phyloP scores from a whole-genome alignment of 192 early-diverging fungal genomes.

The Backusella australiensis region DNA sequence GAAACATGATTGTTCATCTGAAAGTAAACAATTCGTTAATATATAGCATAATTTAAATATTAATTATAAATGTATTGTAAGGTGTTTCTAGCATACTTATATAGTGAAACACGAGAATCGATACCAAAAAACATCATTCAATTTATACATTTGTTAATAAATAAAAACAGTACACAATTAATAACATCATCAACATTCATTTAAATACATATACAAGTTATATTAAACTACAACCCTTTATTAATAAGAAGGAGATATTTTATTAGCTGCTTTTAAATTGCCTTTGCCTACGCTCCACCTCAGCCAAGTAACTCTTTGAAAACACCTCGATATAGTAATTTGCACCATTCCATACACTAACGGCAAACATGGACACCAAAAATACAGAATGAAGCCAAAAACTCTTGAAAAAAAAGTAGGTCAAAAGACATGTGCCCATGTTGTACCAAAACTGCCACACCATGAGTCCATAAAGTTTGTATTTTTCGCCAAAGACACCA shows the following conservation, averaged over 20 bases:
- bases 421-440: slow-evolving; percentile 42
- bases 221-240: background rate
- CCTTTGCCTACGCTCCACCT: slow-evolving; percentile 17
- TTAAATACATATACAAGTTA: background rate
- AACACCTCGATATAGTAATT: slow-evolving; percentile 71
- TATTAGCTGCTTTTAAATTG: slow-evolving; percentile 2
- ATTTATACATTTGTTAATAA: background rate
- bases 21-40: background rate
- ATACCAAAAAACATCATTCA: background rate
- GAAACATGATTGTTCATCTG: background rate
- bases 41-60: background rate
- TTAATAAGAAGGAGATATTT: background rate
- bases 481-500: slow-evolving; percentile 42
- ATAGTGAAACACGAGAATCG: background rate
- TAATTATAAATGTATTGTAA: background rate
- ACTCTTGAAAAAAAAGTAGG: slow-evolving; percentile 46
- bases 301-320: slow-evolving; percentile 45
- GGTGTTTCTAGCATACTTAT: background rate
- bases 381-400: slow-evolving; percentile 54
- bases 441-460: slow-evolving; percentile 54
- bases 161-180: no score
- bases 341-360: slow-evolving; percentile 64
- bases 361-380: slow-evolving; percentile 46
- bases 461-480: slow-evolving; percentile 61
- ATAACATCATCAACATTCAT: no score